Evolutionary conservation across 2,329 filamentous ascomycete species (phyloP), one percentile per base, ranked within the genome.

Genomic region (Ceratocystis smalleyi): DNA sequence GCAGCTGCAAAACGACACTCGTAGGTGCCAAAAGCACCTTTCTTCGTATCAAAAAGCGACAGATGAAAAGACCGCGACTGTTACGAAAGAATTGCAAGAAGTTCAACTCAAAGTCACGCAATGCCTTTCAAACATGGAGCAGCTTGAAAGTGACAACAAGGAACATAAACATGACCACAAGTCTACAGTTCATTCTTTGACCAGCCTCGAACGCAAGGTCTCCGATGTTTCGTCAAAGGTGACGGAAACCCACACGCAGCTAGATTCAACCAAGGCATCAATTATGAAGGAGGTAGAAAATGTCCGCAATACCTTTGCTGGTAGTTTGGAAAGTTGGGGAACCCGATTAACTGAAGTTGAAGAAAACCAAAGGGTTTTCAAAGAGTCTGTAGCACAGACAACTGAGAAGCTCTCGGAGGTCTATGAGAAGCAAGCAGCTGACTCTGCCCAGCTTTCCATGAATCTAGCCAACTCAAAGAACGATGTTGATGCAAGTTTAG

Each of bases 31-130:
- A 32, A 62, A 54, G 45, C 27, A 22, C 17, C 3, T 22, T 24
- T 12, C 45, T 22, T 15, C 30, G 17, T 35, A n/a, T 24, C 45
- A 51, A 40, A 32, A 5, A 15, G 22, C 19, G 5, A 19, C 49
- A 8, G 51, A 59, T 4, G 57, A 59, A 22, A 22, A 17, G 17
- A 10, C 47, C 30, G 27, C 15, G n/a, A 15, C 62, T 54, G 15
- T 47, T 10, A 30, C n/a, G 10, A 51, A 43, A 17, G 62, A 63
- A 4, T 40, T 57, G 47, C 49, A 43, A n/a, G 27, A 27, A 10
- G 27, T 55, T 15, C 35, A 45, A n/a, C 19, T 63, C 62, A 63
- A 57, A 12, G 35, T 63, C 24, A 51, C 24, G 10, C 47, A 51
- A 5, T 51, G 47, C 10, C 47, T 51, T 4, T 51, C 47, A 6